These are phyloP conservation scores for Potentilla sterilis DNA, from an alignment of 306 rosid genomes.

Conservation along the genomic window DNA sequence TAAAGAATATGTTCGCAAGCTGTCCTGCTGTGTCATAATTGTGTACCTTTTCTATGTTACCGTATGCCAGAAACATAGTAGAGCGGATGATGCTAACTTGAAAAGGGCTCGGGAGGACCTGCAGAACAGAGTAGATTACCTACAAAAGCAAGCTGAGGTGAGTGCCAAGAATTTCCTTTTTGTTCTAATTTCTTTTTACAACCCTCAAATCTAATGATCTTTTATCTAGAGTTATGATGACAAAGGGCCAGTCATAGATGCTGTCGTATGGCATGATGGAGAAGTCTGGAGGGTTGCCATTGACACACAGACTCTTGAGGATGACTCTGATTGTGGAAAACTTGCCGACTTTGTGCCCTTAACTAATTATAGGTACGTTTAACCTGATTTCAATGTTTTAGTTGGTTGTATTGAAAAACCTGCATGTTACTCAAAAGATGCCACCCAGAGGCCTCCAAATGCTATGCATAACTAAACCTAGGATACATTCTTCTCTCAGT, in stretches of 20 bases:
- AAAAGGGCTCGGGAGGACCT: slow-evolving; percentile 78
- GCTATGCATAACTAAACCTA: not conserved
- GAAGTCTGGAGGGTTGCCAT: slow-evolving; percentile 95
- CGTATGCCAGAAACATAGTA: slow-evolving; percentile 56
- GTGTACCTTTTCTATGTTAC: slow-evolving; percentile 20
- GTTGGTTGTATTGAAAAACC: not conserved
- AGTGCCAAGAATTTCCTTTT: slow-evolving; percentile 30
- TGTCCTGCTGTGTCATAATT: slow-evolving; percentile 5
- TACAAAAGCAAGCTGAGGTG: slow-evolving; percentile 86
- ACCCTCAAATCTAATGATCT: slow-evolving; percentile 25
- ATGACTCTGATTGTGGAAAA: slow-evolving; percentile 67
- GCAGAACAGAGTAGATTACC: slow-evolving; percentile 68
- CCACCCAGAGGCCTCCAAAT: not conserved
- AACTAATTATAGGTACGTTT: slow-evolving; percentile 76
- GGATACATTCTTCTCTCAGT: not conserved
- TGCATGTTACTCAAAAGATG: not conserved
- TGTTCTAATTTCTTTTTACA: slow-evolving; percentile 16
- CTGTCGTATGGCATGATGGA: slow-evolving; percentile 98
- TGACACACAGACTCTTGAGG: slow-evolving; percentile 87
- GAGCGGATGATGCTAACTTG: slow-evolving; percentile 57
- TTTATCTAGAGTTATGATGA: slow-evolving; percentile 74
- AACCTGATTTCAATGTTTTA: slow-evolving; percentile 8
- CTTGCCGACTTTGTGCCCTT: slow-evolving; percentile 79
- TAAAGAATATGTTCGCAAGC: not conserved
- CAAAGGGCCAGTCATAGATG: slow-evolving; percentile 85